phyloP scores from a whole-genome alignment of 352 stramenopile genomes.

The Chrysophaeum taylorii region DNA sequence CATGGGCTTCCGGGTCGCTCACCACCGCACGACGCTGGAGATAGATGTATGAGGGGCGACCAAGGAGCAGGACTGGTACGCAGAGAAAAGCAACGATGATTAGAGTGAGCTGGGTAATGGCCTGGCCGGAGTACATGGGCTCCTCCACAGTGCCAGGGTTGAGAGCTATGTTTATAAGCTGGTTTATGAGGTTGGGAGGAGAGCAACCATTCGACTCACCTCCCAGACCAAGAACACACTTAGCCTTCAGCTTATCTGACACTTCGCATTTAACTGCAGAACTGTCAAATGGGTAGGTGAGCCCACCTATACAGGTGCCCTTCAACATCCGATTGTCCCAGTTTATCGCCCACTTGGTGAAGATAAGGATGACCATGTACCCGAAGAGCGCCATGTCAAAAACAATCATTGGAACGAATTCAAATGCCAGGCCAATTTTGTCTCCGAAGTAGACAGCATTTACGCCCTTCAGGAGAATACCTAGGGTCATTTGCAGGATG shows the following conservation, averaged over 20 bases:
- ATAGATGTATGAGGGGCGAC: slow-evolving; percentile 66
- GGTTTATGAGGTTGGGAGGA: slow-evolving; percentile 93
- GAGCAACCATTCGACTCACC: slow-evolving; percentile 83
- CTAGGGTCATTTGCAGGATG: slow-evolving; percentile 96
- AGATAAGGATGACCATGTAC: slow-evolving; percentile 98
- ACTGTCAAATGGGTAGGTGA: too few relatives aligned
- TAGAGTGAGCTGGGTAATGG: slow-evolving; percentile 67
- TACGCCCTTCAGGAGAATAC: slow-evolving; percentile 84
- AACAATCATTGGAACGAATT: slow-evolving; percentile 92
- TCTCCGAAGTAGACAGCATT: slow-evolving; percentile 94
- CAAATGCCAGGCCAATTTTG: slow-evolving; percentile 86
- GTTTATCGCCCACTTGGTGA: slow-evolving; percentile 98
- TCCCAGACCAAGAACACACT: slow-evolving; percentile 85
- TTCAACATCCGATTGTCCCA: slow-evolving; percentile 86
- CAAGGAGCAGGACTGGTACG: slow-evolving; percentile 85
- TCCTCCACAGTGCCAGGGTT: slow-evolving; percentile 79
- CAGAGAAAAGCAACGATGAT: slow-evolving; percentile 83
- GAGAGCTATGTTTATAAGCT: slow-evolving; percentile 96
- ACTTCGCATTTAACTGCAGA: too few relatives aligned
- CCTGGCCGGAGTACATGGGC: slow-evolving; percentile 85
- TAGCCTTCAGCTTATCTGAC: slow-evolving; percentile 44
- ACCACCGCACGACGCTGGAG: slow-evolving; percentile 2
- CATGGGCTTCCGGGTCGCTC: not conserved
- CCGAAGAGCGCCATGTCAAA: slow-evolving; percentile 93
- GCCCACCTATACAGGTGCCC: slow-evolving; percentile 45